Evolutionary conservation across 2,329 filamentous ascomycete species (phyloP).

Genomic region (Chalara sp.): DNA sequence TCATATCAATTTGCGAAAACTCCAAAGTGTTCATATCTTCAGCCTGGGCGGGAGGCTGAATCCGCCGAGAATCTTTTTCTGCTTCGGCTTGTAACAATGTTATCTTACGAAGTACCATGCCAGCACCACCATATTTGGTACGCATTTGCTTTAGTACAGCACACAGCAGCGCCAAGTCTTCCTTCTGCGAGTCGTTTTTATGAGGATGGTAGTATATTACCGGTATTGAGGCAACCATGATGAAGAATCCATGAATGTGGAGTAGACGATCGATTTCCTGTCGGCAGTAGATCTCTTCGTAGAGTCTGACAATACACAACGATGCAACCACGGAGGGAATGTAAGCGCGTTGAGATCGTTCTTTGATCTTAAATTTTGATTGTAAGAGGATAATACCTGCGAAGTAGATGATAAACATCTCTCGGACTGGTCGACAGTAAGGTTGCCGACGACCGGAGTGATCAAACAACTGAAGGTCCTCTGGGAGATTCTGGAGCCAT

Average conservation of each 20-base stretch:
- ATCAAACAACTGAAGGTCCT: not conserved
- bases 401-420: not conserved
- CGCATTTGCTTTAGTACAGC: not conserved
- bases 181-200: not conserved
- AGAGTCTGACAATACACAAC: not conserved
- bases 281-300: not conserved
- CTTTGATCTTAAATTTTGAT: not conserved
- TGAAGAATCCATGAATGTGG: not conserved
- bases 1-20: not conserved
- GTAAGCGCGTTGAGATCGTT: not conserved
- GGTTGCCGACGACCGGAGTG: not conserved
- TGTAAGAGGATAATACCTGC: not conserved
- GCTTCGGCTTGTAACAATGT: not conserved
- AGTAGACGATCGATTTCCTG: not conserved
- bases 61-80: not conserved
- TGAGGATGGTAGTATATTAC: not conserved
- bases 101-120: not conserved
- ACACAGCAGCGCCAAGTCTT: not conserved
- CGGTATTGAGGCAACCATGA: not conserved
- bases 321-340: not conserved
- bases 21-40: not conserved
- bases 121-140: not conserved
- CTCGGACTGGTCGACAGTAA: not conserved
- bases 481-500: not conserved
- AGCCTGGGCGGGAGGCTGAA: not conserved